A percentile compares a stretch with the other conserved stretches of the same genome.
These are phyloP conservation scores for Corymbia calophylla DNA, from an alignment of 441 rosid species.

Conservation along the genomic window DNA sequence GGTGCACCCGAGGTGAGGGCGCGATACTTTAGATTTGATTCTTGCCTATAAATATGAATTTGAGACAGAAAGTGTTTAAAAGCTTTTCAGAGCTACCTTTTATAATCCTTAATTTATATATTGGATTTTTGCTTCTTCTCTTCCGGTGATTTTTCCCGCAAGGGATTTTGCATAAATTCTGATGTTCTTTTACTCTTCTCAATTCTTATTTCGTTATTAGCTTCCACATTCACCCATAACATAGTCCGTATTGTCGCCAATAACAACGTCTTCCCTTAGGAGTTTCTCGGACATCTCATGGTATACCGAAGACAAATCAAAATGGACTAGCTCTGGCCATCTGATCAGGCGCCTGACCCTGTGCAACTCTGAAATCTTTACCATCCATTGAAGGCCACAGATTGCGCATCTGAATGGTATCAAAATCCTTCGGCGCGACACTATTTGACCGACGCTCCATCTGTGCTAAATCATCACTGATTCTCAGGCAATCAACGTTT, in stretches of 20 bases:
- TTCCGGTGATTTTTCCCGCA: too few species aligned
- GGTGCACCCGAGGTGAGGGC: too few species aligned
- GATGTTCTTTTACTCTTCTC: too few species aligned
- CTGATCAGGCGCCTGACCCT: not conserved
- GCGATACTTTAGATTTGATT: too few species aligned
- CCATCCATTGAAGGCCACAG: not conserved
- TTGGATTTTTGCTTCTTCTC: too few species aligned
- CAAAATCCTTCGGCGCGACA: not conserved
- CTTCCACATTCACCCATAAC: too few species aligned
- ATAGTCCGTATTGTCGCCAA: not conserved
- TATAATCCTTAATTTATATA: too few species aligned
- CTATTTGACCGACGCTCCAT: not conserved
- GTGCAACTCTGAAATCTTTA: not conserved
- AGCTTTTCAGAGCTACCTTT: too few species aligned
- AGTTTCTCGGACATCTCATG: slow-evolving; percentile 23
- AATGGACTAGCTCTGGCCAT: not conserved
- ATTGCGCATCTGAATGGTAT: not conserved
- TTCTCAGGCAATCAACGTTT: not conserved
- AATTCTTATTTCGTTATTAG: too few species aligned
- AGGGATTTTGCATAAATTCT: too few species aligned
- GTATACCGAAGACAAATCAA: slow-evolving; percentile 12
- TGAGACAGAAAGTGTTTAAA: too few species aligned
- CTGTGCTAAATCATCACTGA: not conserved
- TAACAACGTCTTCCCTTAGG: slow-evolving; percentile 10
- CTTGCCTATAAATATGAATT: too few species aligned